Conservation (phyloP, 768 basidiomycete genomes). For the Leccinum longicurvipes region DNA sequence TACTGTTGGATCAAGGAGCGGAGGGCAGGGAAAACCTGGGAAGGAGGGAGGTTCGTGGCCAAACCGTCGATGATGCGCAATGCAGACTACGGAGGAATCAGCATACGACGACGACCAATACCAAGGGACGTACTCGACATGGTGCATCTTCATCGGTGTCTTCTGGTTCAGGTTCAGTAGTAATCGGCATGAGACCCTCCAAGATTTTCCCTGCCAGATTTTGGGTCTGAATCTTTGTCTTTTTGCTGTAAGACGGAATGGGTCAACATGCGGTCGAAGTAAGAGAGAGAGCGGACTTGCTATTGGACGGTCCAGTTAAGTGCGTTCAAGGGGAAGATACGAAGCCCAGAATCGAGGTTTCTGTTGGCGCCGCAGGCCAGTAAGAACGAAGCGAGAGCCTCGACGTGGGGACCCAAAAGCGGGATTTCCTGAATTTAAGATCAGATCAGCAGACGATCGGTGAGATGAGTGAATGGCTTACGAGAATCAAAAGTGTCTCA, state of each 20-base stretch:
- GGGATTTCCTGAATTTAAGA: constrained; percentile 72
- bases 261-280: neutral
- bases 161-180: constrained; percentile 90
- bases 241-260: constrained; percentile 63
- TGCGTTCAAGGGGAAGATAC: constrained; percentile 88
- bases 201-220: constrained; percentile 83
- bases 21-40: constrained; percentile 93
- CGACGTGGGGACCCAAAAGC: constrained; percentile 84
- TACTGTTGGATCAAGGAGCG: constrained; percentile 80
- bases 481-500: constrained; percentile 92
- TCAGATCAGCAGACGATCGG: constrained; percentile 3
- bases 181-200: constrained; percentile 89
- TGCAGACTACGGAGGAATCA: constrained; percentile 58
- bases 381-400: constrained; percentile 85
- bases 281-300: constrained; percentile 40
- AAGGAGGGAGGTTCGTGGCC: constrained; percentile 87
- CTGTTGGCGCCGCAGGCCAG: constrained; percentile 79
- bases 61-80: constrained; percentile 93
- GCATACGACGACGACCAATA: neutral
- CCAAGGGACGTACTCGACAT: constrained; percentile 62
- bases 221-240: constrained; percentile 87
- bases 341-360: constrained; percentile 70
- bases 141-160: constrained; percentile 93
- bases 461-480: constrained; percentile 32
- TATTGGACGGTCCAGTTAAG: constrained; percentile 98